A percentile compares a stretch with the other conserved stretches of the same genome.
phyloP scores from a whole-genome alignment of 805 yeast species.

The Zygoascus ofunaensis region DNA sequence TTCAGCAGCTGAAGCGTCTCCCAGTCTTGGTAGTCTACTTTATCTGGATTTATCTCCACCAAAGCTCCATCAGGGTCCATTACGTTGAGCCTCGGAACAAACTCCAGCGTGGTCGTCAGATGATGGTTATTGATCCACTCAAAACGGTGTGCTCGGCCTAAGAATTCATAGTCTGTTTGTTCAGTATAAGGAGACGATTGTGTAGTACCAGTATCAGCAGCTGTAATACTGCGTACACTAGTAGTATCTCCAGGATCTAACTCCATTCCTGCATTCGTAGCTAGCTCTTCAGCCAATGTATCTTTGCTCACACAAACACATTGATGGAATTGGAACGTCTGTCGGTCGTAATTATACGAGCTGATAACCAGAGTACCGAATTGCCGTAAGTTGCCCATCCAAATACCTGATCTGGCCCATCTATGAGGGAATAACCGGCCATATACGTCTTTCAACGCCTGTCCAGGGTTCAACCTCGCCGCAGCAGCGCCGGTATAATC shows the following conservation, averaged over 20 bases:
- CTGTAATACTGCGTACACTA: neutral
- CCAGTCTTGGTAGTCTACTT: neutral
- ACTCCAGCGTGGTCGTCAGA: neutral
- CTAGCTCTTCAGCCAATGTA: neutral
- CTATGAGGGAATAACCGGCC: constrained; percentile 13
- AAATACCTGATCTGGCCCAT: constrained; percentile 22
- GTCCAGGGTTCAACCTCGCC: neutral
- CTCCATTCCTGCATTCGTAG: neutral
- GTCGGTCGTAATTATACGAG: constrained; percentile 10
- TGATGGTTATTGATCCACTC: neutral
- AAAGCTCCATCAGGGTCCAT: neutral
- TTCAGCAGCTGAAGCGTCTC: constrained; percentile 2
- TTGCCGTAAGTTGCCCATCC: constrained; percentile 22
- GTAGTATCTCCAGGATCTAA: neutral
- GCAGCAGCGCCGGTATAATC: neutral
- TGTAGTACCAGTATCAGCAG: neutral
- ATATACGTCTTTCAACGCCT: constrained; percentile 11
- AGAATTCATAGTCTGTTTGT: neutral
- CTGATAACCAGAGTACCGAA: constrained; percentile 21
- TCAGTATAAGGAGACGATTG: too few relatives aligned
- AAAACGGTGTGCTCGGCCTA: neutral
- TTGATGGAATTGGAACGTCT: neutral
- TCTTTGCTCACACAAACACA: neutral
- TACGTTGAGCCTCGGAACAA: neutral
- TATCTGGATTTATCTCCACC: neutral